These are phyloP conservation scores for Leucocoprinus leucothites DNA, from an alignment of 768 basidiomycete genomes.

Conservation along the genomic window DNA sequence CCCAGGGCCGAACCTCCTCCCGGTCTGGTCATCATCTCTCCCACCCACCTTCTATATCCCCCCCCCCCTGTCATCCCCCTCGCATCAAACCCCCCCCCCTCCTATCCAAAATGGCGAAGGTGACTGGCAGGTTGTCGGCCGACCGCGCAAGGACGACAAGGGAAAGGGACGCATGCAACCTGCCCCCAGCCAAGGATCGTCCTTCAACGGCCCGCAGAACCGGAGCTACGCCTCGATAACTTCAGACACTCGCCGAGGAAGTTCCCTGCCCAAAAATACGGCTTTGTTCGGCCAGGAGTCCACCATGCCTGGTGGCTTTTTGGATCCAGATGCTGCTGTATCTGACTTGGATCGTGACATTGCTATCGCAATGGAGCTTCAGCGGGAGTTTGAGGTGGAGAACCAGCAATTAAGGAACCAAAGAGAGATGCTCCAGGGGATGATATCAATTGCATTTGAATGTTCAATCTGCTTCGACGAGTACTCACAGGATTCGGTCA, in stretches of 20 bases:
- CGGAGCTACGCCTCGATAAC: neutral
- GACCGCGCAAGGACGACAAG: slow-evolving; percentile 4
- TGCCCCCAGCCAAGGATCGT: neutral
- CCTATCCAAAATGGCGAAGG: neutral
- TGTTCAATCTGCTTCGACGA: slow-evolving; percentile 49
- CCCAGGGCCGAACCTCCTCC: neutral
- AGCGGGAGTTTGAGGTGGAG: slow-evolving; percentile 6
- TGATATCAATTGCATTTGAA: slow-evolving; percentile 24
- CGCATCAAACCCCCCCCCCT: neutral
- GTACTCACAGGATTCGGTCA: slow-evolving; percentile 36
- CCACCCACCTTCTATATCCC: neutral
- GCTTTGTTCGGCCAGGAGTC: neutral
- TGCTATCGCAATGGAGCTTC: slow-evolving; percentile 7
- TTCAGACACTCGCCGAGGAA: neutral
- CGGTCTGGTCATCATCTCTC: neutral
- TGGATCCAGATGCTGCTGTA: neutral
- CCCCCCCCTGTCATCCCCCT: neutral
- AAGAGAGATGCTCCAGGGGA: slow-evolving; percentile 1
- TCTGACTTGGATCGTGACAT: neutral
- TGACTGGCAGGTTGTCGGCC: slow-evolving; percentile 8
- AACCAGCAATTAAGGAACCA: neutral
- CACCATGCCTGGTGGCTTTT: slow-evolving; percentile 1
- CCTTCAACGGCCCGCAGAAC: neutral
- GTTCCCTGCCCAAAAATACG: neutral
- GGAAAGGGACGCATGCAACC: neutral